Percentiles rank a stretch among this genome's conserved stretches.
phyloP scores from a whole-genome alignment of 257 asterid genomes.

The Voacanga thouarsii region DNA sequence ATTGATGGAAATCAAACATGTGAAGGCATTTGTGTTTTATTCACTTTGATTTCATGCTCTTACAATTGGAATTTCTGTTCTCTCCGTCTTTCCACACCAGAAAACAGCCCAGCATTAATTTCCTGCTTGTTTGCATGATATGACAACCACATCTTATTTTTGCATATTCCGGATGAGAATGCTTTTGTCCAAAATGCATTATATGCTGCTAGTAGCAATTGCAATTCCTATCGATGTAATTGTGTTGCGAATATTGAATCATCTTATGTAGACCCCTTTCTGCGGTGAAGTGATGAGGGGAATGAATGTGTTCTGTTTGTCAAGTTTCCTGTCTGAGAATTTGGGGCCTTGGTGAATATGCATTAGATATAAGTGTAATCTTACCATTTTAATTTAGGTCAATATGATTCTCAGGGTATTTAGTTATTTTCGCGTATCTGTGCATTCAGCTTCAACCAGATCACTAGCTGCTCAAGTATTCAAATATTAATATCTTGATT shows the following conservation, averaged over 20 bases:
- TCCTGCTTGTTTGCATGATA: background rate
- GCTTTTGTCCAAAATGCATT: background rate
- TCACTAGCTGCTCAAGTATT: too few relatives aligned
- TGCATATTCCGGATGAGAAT: background rate
- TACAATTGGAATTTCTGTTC: background rate
- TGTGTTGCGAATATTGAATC: background rate
- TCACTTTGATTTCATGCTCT: background rate
- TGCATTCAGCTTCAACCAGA: background rate
- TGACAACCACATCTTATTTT: background rate
- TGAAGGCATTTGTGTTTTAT: background rate
- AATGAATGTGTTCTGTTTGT: too few relatives aligned
- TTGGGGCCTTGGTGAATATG: background rate
- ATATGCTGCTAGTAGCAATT: background rate
- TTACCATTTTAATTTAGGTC: background rate
- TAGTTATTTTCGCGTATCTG: background rate
- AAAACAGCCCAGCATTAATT: background rate
- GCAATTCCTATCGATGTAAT: background rate
- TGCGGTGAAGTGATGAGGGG: too few relatives aligned
- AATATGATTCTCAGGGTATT: too few relatives aligned
- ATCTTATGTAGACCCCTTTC: background rate
- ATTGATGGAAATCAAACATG: background rate
- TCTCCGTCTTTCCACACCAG: background rate
- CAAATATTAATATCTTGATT: background rate
- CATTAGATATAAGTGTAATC: background rate
- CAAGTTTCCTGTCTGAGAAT: background rate